A percentile compares a stretch with the other conserved stretches of the same genome.
phyloP scores from a whole-genome alignment of 768 basidiomycete species.

The Russula emetica region DNA sequence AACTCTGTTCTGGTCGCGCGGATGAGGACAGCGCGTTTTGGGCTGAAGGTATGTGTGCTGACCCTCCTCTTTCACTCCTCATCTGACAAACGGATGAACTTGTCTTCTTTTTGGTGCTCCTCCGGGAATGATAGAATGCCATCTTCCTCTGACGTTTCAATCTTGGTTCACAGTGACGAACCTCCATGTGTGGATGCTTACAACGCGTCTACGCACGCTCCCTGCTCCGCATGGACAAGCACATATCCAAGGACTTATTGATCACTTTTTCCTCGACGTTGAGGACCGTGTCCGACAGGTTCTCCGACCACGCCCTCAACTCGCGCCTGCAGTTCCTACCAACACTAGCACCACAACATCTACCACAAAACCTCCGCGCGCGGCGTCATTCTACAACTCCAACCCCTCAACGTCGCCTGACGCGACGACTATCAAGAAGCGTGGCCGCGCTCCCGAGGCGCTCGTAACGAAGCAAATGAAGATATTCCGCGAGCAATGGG shows the following conservation, averaged over 20 bases:
- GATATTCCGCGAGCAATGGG: conserved; percentile 88
- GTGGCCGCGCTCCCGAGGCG: conserved; percentile 61
- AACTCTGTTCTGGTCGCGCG: conserved; percentile 23
- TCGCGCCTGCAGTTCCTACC: conserved; percentile 26
- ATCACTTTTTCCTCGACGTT: conserved; percentile 93
- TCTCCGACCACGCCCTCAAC: conserved; percentile 34
- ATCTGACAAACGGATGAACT: not conserved
- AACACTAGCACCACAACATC: conserved; percentile 31
- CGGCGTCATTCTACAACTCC: conserved; percentile 4
- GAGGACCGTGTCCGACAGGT: conserved; percentile 85
- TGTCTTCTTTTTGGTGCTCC: not conserved
- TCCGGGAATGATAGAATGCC: conserved; percentile 55
- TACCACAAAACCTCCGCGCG: conserved; percentile 28
- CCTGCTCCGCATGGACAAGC: conserved; percentile 58
- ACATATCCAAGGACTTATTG: conserved; percentile 79
- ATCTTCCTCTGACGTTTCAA: conserved; percentile 88
- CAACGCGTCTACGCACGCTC: conserved; percentile 81
- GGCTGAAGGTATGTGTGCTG: conserved; percentile 8
- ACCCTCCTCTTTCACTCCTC: too few species aligned
- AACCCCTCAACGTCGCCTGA: not conserved
- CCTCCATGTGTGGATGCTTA: conserved; percentile 87
- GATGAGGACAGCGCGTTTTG: conserved; percentile 27
- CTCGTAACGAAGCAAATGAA: conserved; percentile 86
- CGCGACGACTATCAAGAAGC: conserved; percentile 19
- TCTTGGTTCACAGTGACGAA: conserved; percentile 96